Evolutionary conservation across 768 basidiomycete genomes (phyloP).

Genomic region (Agaricus blazei): DNA sequence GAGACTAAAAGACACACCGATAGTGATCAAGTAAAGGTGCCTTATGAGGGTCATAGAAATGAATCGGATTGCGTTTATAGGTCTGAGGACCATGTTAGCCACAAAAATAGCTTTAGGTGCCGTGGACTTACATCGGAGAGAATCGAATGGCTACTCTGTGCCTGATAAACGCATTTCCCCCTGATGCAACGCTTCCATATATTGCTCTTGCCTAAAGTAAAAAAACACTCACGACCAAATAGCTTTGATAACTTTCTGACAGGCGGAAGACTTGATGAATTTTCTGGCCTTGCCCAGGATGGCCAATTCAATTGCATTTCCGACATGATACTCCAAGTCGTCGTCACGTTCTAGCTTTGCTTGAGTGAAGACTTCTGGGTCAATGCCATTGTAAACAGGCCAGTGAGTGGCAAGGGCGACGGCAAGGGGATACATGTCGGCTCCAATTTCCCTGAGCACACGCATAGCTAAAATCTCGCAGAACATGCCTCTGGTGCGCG

Average conservation of each 20-base stretch:
- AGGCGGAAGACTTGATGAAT: slow-evolving; percentile 86
- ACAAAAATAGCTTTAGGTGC: background rate
- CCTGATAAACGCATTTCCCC: slow-evolving; percentile 89
- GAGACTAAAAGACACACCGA: slow-evolving; percentile 43
- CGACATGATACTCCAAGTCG: slow-evolving; percentile 73
- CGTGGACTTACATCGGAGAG: slow-evolving; percentile 69
- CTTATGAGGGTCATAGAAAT: slow-evolving; percentile 92
- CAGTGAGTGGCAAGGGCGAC: slow-evolving; percentile 74
- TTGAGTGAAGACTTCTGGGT: slow-evolving; percentile 47
- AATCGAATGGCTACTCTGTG: slow-evolving; percentile 81
- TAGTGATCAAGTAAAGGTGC: slow-evolving; percentile 96
- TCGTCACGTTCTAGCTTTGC: slow-evolving; percentile 63
- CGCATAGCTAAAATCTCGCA: slow-evolving; percentile 90
- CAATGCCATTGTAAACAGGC: slow-evolving; percentile 77
- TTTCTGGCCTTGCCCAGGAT: slow-evolving; percentile 82
- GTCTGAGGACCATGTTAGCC: slow-evolving; percentile 43
- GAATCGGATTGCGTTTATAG: slow-evolving; percentile 88
- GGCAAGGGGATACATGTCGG: slow-evolving; percentile 63
- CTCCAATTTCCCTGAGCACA: slow-evolving; percentile 66
- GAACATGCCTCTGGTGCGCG: slow-evolving; percentile 68
- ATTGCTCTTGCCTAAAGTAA: background rate
- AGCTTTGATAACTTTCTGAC: slow-evolving; percentile 84
- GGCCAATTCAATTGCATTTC: slow-evolving; percentile 91
- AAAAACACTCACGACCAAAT: slow-evolving; percentile 62
- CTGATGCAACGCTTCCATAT: slow-evolving; percentile 30